Base-by-base conservation (phyloP, 176 grass and related monocot genomes). In the Rhynchospora breviuscula region DNA sequence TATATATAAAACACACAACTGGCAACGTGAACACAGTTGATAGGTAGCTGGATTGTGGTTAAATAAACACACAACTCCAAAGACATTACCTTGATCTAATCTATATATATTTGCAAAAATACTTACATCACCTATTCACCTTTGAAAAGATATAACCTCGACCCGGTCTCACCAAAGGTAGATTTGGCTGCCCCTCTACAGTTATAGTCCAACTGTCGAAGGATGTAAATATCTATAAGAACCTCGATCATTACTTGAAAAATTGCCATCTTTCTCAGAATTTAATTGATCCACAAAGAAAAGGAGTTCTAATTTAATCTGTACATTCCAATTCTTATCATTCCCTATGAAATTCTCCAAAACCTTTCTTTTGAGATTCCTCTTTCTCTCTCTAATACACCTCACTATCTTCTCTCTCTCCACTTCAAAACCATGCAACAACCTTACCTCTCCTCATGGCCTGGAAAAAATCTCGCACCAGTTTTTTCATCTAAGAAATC, bases 401-500 rank as follows among this genome's bases (percentile, higher is more conserved):
- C 21, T 60, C 82, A 57, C 72, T 23, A 61, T 84, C 62, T 84
- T 65, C 59, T 69, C 72, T 45, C 17, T 83, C 45, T 46, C 85
- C 17, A 35, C 82, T 13, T 44, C 86, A 10, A 57, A 62, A 2
- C 84, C 80, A 54, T 82, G 35, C 81, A 89, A 79, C 46, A n/a
- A 80, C 72, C 68, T 82, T 57, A 72, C 77, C 81, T 80, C 26
- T 46, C 79, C 65, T 81, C n/a, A 70, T 79, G 48, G 46, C 59
- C 40, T 84, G 49, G 61, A 86, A 13, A 77, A 11, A 73, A 63
- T 87, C 63, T 80, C 91, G 49, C 40, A 5, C 69, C 35, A 73
- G 29, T 61, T 83, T 21, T 82, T 82, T 18, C 84, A 60, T 81
- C 88, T 82, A 88, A 83, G 83, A 81, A 86, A 90, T n/a, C 65